Conservation (phyloP, 106 monocot species). For the Dendrobium officinale region DNA sequence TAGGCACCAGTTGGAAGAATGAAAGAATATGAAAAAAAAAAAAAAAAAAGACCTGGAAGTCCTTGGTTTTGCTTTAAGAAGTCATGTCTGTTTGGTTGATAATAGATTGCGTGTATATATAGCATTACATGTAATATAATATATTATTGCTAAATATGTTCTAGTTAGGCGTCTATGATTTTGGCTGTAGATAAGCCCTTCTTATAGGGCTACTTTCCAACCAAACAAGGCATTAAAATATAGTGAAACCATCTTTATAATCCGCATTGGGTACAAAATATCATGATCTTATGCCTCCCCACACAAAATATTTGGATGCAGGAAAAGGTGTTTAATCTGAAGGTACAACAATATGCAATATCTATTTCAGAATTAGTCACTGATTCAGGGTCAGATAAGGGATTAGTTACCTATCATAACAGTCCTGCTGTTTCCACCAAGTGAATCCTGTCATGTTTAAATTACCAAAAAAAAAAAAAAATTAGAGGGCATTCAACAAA, state of each 20-base stretch:
- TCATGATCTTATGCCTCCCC: not conserved
- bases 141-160: too few relatives aligned
- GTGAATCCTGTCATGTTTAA: slow-evolving; percentile 70
- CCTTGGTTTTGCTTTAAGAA: too few relatives aligned
- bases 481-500: not conserved
- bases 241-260: not conserved
- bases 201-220: not conserved
- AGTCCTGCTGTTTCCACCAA: slow-evolving; percentile 98
- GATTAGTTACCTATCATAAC: slow-evolving; percentile 85
- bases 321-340: not conserved
- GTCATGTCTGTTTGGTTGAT: too few relatives aligned
- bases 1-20: too few relatives aligned
- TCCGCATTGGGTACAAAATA: not conserved
- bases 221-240: too few relatives aligned
- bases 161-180: too few relatives aligned
- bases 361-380: not conserved
- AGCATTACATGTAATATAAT: not conserved
- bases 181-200: too few relatives aligned
- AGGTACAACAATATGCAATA: not conserved
- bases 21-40: too few relatives aligned
- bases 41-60: too few relatives aligned
- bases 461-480: not conserved
- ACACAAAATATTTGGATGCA: not conserved
- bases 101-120: not conserved
- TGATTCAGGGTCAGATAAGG: not conserved